phyloP scores from a whole-genome alignment of 768 basidiomycete species.

The Daedalea quercina region DNA sequence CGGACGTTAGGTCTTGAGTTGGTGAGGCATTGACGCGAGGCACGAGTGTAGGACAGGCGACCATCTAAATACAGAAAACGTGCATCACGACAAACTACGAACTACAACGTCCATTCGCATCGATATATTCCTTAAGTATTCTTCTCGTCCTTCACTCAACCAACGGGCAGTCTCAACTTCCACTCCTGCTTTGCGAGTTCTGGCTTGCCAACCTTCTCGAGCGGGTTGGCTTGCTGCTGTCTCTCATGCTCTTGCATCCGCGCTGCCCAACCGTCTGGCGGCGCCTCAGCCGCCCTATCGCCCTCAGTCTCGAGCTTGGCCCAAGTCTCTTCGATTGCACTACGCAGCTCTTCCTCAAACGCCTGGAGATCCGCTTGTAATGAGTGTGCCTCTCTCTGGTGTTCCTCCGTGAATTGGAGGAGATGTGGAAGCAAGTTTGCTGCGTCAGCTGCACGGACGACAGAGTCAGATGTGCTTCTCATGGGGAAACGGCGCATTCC shows the following conservation, averaged over 20 bases:
- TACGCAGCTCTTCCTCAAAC: slow-evolving; percentile 52
- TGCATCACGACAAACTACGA: too few species aligned
- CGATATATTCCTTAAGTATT: too few species aligned
- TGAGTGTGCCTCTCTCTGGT: slow-evolving; percentile 55
- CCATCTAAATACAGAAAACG: too few species aligned
- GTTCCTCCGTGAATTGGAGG: slow-evolving; percentile 58
- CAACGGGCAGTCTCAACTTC: slow-evolving; percentile 14
- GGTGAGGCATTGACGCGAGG: too few species aligned
- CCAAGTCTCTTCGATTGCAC: slow-evolving; percentile 66
- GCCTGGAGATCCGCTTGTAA: slow-evolving; percentile 54
- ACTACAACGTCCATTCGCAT: too few species aligned
- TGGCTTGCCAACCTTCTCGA: slow-evolving; percentile 24
- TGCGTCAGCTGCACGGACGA: slow-evolving; percentile 51
- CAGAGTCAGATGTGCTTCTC: slow-evolving; percentile 3
- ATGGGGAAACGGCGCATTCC: slow-evolving; percentile 9
- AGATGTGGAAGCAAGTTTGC: slow-evolving; percentile 69
- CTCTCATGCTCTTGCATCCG: slow-evolving; percentile 24
- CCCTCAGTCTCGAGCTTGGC: slow-evolving; percentile 32
- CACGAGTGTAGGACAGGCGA: too few species aligned
- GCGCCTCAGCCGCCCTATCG: slow-evolving; percentile 10
- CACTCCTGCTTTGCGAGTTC: slow-evolving; percentile 18
- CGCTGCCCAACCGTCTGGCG: slow-evolving; percentile 22
- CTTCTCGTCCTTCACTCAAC: too few species aligned
- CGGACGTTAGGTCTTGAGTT: too few species aligned
- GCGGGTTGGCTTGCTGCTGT: slow-evolving; percentile 17